Evolutionary conservation across 805 yeast genomes (phyloP).

Genomic region (Metschnikowia lochheadii): DNA sequence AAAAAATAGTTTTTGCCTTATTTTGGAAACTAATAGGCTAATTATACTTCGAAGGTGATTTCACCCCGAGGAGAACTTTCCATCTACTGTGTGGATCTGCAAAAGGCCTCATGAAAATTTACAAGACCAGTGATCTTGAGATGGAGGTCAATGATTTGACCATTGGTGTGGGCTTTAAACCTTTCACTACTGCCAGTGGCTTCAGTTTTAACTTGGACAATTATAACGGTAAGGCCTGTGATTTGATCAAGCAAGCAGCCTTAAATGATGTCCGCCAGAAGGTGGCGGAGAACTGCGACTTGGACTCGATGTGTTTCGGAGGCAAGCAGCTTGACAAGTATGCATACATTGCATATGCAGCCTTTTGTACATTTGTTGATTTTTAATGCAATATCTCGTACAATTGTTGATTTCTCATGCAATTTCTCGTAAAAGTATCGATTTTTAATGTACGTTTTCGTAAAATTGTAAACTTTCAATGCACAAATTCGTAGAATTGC

Average conservation of each 20-base stretch:
- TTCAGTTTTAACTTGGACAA: constrained; percentile 7
- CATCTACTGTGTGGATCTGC: constrained; percentile 25
- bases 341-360: constrained; percentile 80
- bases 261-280: constrained; percentile 52
- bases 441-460: too few relatives aligned
- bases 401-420: too few relatives aligned
- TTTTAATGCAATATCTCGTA: too few relatives aligned
- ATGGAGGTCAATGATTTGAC: constrained; percentile 44
- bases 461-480: too few relatives aligned
- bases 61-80: too few relatives aligned
- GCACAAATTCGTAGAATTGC: too few relatives aligned
- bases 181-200: constrained; percentile 46
- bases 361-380: too few relatives aligned
- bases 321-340: constrained; percentile 89
- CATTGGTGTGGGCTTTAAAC: constrained; percentile 41
- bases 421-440: too few relatives aligned
- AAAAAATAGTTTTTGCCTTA: too few relatives aligned
- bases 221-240: constrained; percentile 30
- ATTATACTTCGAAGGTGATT: too few relatives aligned
- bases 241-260: constrained; percentile 41
- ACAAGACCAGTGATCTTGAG: constrained; percentile 33
- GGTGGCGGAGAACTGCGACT: constrained; percentile 52
- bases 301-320: constrained; percentile 85
- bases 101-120: constrained; percentile 47
- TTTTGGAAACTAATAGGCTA: too few relatives aligned